Percentiles rank a stretch among this genome's conserved stretches.
These are phyloP conservation scores for Cercophora sp. DNA, from an alignment of 495 filamentous ascomycete species.

Conservation along the genomic window DNA sequence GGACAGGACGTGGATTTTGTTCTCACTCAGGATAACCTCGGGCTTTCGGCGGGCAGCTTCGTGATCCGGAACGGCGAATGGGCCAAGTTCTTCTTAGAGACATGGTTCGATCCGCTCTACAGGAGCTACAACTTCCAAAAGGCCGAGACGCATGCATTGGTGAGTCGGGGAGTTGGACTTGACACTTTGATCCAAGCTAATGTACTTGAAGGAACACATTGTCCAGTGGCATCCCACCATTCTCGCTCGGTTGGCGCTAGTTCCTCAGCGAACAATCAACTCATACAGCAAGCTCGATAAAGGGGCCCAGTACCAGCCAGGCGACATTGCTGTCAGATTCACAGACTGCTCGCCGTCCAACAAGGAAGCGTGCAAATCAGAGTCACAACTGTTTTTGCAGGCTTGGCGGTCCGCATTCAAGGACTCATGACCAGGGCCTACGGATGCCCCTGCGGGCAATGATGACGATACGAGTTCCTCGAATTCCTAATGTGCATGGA, in stretches of 20 bases:
- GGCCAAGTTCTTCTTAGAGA: conserved; percentile 87
- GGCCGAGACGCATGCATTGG: conserved; percentile 87
- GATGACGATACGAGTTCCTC: conserved; percentile 1
- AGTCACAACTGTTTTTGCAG: conserved; percentile 47
- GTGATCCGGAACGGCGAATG: conserved; percentile 82
- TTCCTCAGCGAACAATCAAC: conserved; percentile 80
- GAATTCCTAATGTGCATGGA: neutral
- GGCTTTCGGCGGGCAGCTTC: conserved; percentile 72
- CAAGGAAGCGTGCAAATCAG: conserved; percentile 62
- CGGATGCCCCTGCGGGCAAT: neutral
- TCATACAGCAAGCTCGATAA: conserved; percentile 52
- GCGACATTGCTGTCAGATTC: conserved; percentile 79
- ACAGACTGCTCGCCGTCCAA: conserved; percentile 59
- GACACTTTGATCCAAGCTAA: neutral
- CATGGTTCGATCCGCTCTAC: conserved; percentile 95
- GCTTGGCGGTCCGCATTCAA: conserved; percentile 45
- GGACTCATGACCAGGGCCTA: conserved; percentile 14
- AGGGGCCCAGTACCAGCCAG: conserved; percentile 66
- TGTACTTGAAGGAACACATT: conserved; percentile 66
- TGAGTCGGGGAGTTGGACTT: conserved; percentile 38
- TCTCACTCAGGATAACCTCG: conserved; percentile 77
- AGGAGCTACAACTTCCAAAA: conserved; percentile 93
- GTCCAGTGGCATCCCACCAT: conserved; percentile 99
- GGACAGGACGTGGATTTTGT: conserved; percentile 77
- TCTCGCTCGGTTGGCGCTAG: conserved; percentile 75